A percentile compares a stretch with the other conserved stretches of the same genome.
phyloP scores from a whole-genome alignment of 176 grass and related monocot genomes.

The Avena insularis region DNA sequence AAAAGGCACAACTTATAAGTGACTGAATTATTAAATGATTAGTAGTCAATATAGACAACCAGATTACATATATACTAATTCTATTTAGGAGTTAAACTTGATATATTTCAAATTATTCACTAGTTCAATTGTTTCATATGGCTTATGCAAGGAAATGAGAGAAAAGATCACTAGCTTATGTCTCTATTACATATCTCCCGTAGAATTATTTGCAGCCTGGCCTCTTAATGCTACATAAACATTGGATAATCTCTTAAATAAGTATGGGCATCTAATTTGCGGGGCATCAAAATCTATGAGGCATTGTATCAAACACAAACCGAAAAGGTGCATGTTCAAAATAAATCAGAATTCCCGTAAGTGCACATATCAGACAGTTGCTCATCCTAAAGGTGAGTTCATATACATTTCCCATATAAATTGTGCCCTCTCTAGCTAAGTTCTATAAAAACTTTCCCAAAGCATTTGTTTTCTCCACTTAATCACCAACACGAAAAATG shows the following conservation, averaged over 20 bases:
- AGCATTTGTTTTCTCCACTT: background rate
- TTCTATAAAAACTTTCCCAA: background rate
- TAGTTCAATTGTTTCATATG: background rate
- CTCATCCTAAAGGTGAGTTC: background rate
- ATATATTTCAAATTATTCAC: too few relatives aligned
- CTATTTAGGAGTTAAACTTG: too few relatives aligned
- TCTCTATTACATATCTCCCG: background rate
- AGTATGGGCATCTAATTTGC: background rate
- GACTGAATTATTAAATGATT: too few relatives aligned
- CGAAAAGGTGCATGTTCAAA: background rate
- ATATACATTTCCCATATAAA: background rate
- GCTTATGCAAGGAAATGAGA: background rate
- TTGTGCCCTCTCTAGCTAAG: background rate
- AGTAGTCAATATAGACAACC: too few relatives aligned
- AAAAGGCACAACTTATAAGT: too few relatives aligned
- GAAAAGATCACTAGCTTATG: background rate
- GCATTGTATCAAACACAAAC: background rate
- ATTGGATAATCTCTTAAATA: background rate
- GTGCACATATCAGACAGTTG: background rate
- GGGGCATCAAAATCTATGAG: background rate
- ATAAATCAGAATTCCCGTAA: background rate
- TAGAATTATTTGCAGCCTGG: background rate
- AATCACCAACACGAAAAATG: background rate
- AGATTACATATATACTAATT: too few relatives aligned
- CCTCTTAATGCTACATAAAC: background rate